These are phyloP conservation scores for Coniferiporia sulphurascens DNA, from an alignment of 1,284 basidiomycete species.

Conservation along the genomic window DNA sequence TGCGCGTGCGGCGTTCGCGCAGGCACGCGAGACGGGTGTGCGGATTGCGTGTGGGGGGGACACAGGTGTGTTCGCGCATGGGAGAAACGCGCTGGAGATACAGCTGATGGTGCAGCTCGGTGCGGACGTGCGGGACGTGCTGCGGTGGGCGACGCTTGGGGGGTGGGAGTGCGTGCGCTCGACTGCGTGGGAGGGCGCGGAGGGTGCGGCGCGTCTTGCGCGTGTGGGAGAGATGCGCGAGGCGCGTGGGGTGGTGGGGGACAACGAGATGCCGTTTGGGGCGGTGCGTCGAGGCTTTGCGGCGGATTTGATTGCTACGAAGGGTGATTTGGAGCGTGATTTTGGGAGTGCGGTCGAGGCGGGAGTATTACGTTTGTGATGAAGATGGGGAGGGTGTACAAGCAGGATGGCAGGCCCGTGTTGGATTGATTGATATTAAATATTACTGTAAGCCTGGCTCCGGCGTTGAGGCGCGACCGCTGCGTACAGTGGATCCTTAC, in stretches of 20 bases:
- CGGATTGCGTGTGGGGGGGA: conserved; percentile 59
- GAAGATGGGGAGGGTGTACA: conserved; percentile 52
- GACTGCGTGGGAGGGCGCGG: conserved; percentile 43
- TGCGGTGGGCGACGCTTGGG: conserved; percentile 56
- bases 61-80: conserved; percentile 59
- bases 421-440: background rate
- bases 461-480: no score
- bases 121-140: conserved; percentile 45
- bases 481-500: no score
- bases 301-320: conserved; percentile 53
- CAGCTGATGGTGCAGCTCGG: conserved; percentile 55
- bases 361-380: conserved; percentile 49
- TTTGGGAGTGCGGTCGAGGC: conserved; percentile 45
- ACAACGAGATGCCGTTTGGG: conserved; percentile 57
- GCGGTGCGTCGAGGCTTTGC: conserved; percentile 47
- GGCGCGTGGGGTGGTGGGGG: conserved; percentile 33
- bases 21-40: conserved; percentile 38
- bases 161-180: conserved; percentile 55
- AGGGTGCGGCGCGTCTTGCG: conserved; percentile 31
- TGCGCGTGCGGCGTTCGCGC: conserved; percentile 38
- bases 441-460: background rate
- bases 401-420: conserved; percentile 32
- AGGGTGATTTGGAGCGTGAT: conserved; percentile 43
- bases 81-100: conserved; percentile 58
- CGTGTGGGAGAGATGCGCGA: conserved; percentile 29